Evolutionary conservation across 2,329 filamentous ascomycete species (phyloP).

Genomic region (Fusarium praegraminearum): DNA sequence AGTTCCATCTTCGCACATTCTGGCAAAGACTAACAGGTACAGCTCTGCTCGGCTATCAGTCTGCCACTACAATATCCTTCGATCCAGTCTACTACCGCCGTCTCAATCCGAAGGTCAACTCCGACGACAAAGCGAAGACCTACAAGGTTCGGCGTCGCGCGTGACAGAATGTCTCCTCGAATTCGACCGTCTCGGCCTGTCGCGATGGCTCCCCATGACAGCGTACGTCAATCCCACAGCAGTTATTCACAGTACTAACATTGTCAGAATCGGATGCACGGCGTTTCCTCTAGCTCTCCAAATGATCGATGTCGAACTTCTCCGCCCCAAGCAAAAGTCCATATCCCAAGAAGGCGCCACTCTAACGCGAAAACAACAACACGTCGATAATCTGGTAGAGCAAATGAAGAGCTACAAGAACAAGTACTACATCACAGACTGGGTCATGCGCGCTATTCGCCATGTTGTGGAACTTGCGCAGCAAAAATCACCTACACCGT

Average conservation of each 20-base stretch:
- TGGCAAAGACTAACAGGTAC: rapidly evolving
- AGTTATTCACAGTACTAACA: neutral
- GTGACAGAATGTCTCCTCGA: constrained; percentile 42
- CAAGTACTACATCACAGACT: constrained; percentile 44
- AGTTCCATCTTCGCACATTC: rapidly evolving
- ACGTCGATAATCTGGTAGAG: constrained; percentile 37
- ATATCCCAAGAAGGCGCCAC: neutral
- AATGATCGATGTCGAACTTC: constrained; percentile 43
- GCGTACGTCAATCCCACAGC: constrained; percentile 18
- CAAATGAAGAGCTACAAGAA: constrained; percentile 43
- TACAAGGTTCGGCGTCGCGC: constrained; percentile 39
- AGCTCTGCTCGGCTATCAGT: constrained; percentile 40
- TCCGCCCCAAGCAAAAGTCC: constrained; percentile 17
- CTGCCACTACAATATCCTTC: constrained; percentile 43
- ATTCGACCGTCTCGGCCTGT: constrained; percentile 32
- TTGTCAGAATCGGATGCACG: constrained; percentile 37
- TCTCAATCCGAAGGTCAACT: constrained; percentile 11
- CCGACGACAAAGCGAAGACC: constrained; percentile 41
- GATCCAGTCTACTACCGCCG: constrained; percentile 28
- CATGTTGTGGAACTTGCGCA: constrained; percentile 39
- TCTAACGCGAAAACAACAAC: constrained; percentile 34
- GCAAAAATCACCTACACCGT: constrained; percentile 8
- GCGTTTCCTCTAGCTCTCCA: constrained; percentile 40
- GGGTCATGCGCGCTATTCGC: constrained; percentile 40
- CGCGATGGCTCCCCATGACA: constrained; percentile 44